Evolutionary conservation across 2,329 filamentous ascomycete genomes (phyloP).

Genomic region (Phyllosticta ampelicida): DNA sequence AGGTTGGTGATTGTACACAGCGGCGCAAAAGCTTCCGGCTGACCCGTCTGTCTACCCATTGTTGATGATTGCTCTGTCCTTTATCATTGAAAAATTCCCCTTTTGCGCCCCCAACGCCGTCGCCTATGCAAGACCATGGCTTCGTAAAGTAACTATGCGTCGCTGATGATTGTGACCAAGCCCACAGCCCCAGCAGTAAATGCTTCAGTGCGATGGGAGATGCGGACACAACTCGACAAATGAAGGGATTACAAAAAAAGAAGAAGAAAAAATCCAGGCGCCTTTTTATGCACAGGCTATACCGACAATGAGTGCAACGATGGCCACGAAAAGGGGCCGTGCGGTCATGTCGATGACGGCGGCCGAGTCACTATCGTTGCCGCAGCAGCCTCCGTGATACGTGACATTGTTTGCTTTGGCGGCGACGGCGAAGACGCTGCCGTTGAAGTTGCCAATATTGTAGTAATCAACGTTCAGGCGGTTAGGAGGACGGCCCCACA

Average conservation of each 20-base stretch:
- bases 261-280: not conserved
- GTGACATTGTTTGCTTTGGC: slow-evolving; percentile 57
- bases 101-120: slow-evolving; percentile 4
- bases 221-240: not conserved
- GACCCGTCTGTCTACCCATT: not conserved
- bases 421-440: slow-evolving; percentile 31
- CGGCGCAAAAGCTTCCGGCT: not conserved
- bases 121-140: slow-evolving; percentile 8
- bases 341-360: slow-evolving; percentile 3
- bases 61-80: not conserved
- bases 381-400: slow-evolving; percentile 52
- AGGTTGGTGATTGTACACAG: too few species aligned
- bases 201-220: not conserved
- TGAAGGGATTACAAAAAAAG: not conserved
- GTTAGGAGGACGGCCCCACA: slow-evolving; percentile 29
- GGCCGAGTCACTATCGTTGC: slow-evolving; percentile 19
- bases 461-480: slow-evolving; percentile 34
- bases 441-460: slow-evolving; percentile 25
- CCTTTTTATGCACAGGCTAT: slow-evolving; percentile 3
- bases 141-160: slow-evolving; percentile 3
- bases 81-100: not conserved
- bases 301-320: slow-evolving; percentile 2
- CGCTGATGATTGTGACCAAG: not conserved
- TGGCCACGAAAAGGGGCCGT: slow-evolving; percentile 1
- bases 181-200: not conserved